phyloP scores from a whole-genome alignment of 2,329 filamentous ascomycete genomes.

The Madurella fahalii region DNA sequence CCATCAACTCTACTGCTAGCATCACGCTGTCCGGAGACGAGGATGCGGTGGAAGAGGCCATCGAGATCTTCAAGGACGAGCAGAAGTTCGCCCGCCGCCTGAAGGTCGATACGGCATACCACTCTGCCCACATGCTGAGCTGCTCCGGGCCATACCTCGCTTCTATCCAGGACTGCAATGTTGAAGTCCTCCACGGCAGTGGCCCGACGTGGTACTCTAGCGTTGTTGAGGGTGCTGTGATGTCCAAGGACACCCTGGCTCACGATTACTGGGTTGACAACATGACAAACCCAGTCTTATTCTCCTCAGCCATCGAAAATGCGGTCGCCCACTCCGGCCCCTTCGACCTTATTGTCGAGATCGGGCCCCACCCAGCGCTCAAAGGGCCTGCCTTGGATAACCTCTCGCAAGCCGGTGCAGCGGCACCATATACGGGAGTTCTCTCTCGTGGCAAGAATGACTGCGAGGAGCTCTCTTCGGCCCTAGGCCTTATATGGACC shows the following conservation, averaged over 20 bases:
- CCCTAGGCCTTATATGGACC: neutral
- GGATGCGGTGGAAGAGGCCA: slow-evolving; percentile 15
- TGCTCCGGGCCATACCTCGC: slow-evolving; percentile 21
- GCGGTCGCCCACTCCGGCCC: neutral
- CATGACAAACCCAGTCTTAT: slow-evolving; percentile 12
- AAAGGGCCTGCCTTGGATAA: slow-evolving; percentile 7
- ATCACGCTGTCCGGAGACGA: slow-evolving; percentile 36
- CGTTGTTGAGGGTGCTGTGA: neutral
- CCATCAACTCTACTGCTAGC: slow-evolving; percentile 34
- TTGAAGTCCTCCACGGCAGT: neutral
- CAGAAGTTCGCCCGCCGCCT: slow-evolving; percentile 21
- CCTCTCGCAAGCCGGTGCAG: neutral
- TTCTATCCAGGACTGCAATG: neutral
- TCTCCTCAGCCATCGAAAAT: slow-evolving; percentile 5
- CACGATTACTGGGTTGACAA: slow-evolving; percentile 18
- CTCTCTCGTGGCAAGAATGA: neutral
- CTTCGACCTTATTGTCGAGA: slow-evolving; percentile 12
- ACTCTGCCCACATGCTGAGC: slow-evolving; percentile 29
- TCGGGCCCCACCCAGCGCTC: slow-evolving; percentile 19
- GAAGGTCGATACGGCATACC: slow-evolving; percentile 29
- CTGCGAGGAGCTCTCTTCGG: neutral
- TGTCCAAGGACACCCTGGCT: neutral
- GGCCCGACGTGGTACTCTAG: slow-evolving; percentile 11
- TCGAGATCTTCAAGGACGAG: slow-evolving; percentile 12
- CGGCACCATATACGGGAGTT: neutral